Evolutionary conservation across 495 filamentous ascomycete genomes (phyloP).

Genomic region (Aspergillus hancockii): DNA sequence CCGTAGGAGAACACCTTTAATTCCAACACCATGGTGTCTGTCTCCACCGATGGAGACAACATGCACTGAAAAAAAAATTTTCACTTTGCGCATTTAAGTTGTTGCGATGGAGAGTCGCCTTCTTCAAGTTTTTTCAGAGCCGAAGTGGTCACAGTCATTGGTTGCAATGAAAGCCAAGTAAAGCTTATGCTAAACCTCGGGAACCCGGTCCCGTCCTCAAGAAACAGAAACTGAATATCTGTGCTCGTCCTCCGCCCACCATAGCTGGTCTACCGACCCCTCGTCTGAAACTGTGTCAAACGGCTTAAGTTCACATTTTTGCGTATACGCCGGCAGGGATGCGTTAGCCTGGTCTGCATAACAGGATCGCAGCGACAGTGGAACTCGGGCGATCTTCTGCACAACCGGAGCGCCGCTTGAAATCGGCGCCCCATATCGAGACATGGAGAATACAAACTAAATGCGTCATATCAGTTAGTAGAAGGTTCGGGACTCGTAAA

Average conservation of each 20-base stretch:
- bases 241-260: background rate
- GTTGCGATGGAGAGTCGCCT: background rate
- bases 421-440: background rate
- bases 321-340: slow-evolving; percentile 13
- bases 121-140: background rate
- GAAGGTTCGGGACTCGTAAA: background rate
- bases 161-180: background rate
- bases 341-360: slow-evolving; percentile 18
- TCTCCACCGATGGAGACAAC: background rate
- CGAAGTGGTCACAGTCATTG: background rate
- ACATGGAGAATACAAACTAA: slow-evolving; percentile 14
- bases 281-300: background rate
- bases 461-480: background rate
- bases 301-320: background rate
- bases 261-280: background rate
- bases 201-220: background rate
- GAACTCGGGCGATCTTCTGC: slow-evolving; percentile 12
- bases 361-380: slow-evolving; percentile 15
- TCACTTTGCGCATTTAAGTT: background rate
- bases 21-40: background rate
- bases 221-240: background rate
- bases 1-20: background rate
- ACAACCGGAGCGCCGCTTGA: slow-evolving; percentile 6
- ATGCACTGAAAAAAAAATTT: background rate
- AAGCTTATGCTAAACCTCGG: background rate